phyloP scores from a whole-genome alignment of 2,329 filamentous ascomycete species.

The Aspergillus sp. region DNA sequence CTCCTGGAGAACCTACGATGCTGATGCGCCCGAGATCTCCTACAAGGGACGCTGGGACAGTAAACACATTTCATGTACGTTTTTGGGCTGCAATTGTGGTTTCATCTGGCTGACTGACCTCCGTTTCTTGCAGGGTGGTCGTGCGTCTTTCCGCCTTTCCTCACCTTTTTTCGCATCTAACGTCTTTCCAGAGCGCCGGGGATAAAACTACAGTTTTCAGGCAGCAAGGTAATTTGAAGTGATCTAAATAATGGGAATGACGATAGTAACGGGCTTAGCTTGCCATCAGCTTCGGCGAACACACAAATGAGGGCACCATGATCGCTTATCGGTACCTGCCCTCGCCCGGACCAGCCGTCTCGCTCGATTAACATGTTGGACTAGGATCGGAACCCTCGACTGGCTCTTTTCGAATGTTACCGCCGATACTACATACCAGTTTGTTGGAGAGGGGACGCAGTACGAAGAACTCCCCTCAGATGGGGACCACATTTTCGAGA shows the following conservation, averaged over 20 bases:
- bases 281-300: constrained; percentile 55
- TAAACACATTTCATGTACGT: constrained; percentile 55
- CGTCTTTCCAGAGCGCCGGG: constrained; percentile 45
- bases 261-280: constrained; percentile 28
- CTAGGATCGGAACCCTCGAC: constrained; percentile 57
- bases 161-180: constrained; percentile 1
- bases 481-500: constrained; percentile 52
- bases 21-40: constrained; percentile 55
- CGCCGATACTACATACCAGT: constrained; percentile 55
- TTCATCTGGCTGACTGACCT: background rate
- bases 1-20: constrained; percentile 50
- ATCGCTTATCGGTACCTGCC: constrained; percentile 49
- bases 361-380: background rate
- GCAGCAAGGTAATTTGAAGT: constrained; percentile 38
- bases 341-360: background rate
- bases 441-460: constrained; percentile 52
- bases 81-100: background rate
- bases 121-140: constrained; percentile 49
- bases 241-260: too few species aligned
- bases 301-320: constrained; percentile 52
- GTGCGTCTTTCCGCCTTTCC: constrained; percentile 39
- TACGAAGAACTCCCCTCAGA: constrained; percentile 41
- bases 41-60: constrained; percentile 66
- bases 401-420: constrained; percentile 64
- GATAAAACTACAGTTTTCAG: constrained; percentile 57